Percentiles rank a stretch among this genome's conserved stretches.
Conservation (phyloP, 176 grass and related monocot genomes). For the maize (Zea mays) region DNA sequence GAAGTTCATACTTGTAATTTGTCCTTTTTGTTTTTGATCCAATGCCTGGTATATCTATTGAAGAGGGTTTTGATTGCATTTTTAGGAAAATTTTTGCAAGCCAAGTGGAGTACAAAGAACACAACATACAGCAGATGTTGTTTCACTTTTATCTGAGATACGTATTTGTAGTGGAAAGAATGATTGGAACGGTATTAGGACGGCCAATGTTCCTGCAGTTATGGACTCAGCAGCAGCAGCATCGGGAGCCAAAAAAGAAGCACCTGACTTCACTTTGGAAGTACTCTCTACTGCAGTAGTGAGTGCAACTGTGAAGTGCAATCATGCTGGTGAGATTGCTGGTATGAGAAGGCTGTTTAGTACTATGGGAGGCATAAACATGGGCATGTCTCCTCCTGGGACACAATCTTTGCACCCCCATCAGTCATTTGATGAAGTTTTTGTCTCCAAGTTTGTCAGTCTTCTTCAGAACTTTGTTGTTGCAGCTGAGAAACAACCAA, state of each 20-base stretch:
- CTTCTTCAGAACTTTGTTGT: conserved; percentile 94
- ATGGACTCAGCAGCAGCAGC: conserved; percentile 97
- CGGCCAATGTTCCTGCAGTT: conserved; percentile 90
- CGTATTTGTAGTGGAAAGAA: conserved; percentile 97
- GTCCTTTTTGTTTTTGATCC: conserved; percentile 24
- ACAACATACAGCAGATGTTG: conserved; percentile 98
- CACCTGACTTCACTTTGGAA: conserved; percentile 88
- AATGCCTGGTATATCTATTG: conserved; percentile 20
- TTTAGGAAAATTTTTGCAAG: conserved; percentile 97
- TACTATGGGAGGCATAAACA: conserved; percentile 89
- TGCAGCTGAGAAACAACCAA: conserved; percentile 75
- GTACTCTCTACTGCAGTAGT: conserved; percentile 97
- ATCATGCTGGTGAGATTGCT: conserved; percentile 96
- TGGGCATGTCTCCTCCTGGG: conserved; percentile 58
- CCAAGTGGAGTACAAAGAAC: conserved; percentile 93
- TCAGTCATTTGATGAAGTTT: conserved; percentile 92
- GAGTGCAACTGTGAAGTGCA: conserved; percentile 94
- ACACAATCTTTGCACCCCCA: conserved; percentile 53
- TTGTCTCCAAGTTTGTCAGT: conserved; percentile 83
- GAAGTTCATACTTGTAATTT: conserved; percentile 20
- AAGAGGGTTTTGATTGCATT: conserved; percentile 27
- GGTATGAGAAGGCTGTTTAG: conserved; percentile 98
- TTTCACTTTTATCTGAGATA: conserved; percentile 97
- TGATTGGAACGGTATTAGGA: conserved; percentile 97
- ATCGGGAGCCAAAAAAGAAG: conserved; percentile 92